Percentiles rank a stretch among this genome's conserved stretches.
These are phyloP conservation scores for Pilaira anomala DNA, from an alignment of 192 early-diverging fungal species.

Conservation along the genomic window DNA sequence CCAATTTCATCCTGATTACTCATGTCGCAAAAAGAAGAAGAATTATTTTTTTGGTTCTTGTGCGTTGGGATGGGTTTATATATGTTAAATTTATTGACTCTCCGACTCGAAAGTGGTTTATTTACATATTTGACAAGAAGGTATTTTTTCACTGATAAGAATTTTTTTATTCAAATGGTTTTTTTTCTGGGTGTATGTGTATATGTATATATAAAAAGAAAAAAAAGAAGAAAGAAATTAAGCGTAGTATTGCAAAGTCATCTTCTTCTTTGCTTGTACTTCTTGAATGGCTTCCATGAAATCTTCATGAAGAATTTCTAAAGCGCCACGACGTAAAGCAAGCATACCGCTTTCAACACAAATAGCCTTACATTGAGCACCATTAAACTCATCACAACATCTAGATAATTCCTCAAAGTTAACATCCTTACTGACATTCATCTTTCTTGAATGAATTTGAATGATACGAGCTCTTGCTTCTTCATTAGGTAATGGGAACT, in stretches of 20 bases:
- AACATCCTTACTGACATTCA: constrained; percentile 91
- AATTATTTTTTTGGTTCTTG: no score
- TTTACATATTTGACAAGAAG: no score
- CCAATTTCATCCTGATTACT: no score
- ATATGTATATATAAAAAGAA: no score
- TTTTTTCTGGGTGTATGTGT: no score
- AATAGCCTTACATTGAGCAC: constrained; percentile 98
- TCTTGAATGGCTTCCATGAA: constrained; percentile 98
- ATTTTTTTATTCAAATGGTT: no score
- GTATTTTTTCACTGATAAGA: no score
- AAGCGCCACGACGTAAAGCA: constrained; percentile 86
- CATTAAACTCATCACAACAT: constrained; percentile 98
- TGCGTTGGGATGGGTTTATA: no score
- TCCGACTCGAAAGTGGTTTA: no score
- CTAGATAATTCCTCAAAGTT: constrained; percentile 96
- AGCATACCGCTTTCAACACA: constrained; percentile 91
- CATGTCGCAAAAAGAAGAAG: no score
- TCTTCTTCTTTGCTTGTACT: constrained; percentile 99
- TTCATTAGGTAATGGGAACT: constrained; percentile 91
- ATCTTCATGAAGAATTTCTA: constrained; percentile 91
- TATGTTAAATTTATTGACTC: no score
- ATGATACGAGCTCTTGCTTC: constrained; percentile 92
- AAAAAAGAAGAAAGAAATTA: constrained; percentile 36
- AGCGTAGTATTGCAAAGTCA: constrained; percentile 87
- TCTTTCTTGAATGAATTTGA: constrained; percentile 97